Evolutionary conservation across 257 asterid species (phyloP), one percentile per base, ranked within the genome.

Genomic region (Vinca minor): DNA sequence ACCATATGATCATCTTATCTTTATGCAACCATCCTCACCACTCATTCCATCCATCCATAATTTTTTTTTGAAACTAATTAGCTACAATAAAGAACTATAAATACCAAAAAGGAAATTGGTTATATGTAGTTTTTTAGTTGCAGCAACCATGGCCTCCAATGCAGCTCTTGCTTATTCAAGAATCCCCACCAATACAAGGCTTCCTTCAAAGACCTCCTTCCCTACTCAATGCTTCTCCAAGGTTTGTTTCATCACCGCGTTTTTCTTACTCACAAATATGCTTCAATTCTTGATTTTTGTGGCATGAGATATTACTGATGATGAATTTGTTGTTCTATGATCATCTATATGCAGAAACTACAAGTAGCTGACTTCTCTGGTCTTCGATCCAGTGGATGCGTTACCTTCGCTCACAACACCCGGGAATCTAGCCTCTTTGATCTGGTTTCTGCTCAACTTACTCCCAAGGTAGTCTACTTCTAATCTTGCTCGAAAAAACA

Each of bases 121-220:
- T n/a, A n/a, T 63, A 48, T 32, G 39, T 38, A 41, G 57, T n/a
- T n/a, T 64, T 75, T 18, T 45, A 49, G 63, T 42, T 63, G n/a
- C n/a, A 2, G 85, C 84, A 79, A 77, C 82, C 71, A 87, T 85
- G 97, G 96, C 97, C 36, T 76, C 87, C 75, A 78, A 90, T 69
- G 89, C 95, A 84, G 95, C 97, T 78, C 77, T 90, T 75, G 95
- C 84, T 62, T 87, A 88, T 75, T 87, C 96, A 73, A 84, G 91
- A 78, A 85, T 90, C 85, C 93, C 93, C 48, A 73, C 83, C 39
- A 77, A 73, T 80, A 74, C 87, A 12, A 83, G 78, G 60, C 74
- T 86, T 50, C 83, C 86, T 20, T 78, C 91, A 42, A 83, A 76
- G 78, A 62, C 76, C 53, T 54, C 83, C 41, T 81, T 76, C 73